Percentiles rank a stretch among this genome's conserved stretches.
Evolutionary conservation across 345 rosid species (phyloP).

Genomic region (Brassica carinata): DNA sequence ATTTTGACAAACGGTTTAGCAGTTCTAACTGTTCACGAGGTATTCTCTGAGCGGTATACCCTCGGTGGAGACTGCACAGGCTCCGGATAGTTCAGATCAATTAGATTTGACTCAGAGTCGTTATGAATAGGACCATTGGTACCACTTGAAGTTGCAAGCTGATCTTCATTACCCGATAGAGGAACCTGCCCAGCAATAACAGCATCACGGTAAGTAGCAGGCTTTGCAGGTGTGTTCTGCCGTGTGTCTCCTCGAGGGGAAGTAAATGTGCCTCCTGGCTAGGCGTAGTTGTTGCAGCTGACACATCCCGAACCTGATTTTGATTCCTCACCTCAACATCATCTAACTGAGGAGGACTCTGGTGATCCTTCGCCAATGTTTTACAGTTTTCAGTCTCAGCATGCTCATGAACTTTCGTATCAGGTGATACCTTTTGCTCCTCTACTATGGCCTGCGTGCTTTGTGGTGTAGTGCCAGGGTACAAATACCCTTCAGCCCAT

Average conservation of each 20-base stretch:
- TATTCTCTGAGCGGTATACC: slow-evolving; percentile 71
- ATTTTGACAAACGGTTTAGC: slow-evolving; percentile 70
- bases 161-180: slow-evolving; percentile 49
- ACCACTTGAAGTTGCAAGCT: slow-evolving; percentile 45
- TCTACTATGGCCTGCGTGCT: slow-evolving; percentile 40
- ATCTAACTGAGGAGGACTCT: slow-evolving; percentile 40
- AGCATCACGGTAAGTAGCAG: slow-evolving; percentile 48
- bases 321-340: slow-evolving; percentile 47
- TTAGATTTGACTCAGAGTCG: slow-evolving; percentile 54
- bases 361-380: slow-evolving; percentile 36
- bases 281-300: slow-evolving; percentile 39
- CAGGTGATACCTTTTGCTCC: slow-evolving; percentile 47
- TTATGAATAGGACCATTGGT: slow-evolving; percentile 42
- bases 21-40: slow-evolving; percentile 69
- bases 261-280: slow-evolving; percentile 41
- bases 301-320: slow-evolving; percentile 43
- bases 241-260: slow-evolving; percentile 38
- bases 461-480: slow-evolving; percentile 45
- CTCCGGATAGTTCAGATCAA: slow-evolving; percentile 57
- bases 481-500: slow-evolving; percentile 43
- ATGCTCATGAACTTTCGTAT: slow-evolving; percentile 43
- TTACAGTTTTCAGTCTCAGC: slow-evolving; percentile 41
- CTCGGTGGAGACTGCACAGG: slow-evolving; percentile 53
- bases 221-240: slow-evolving; percentile 38
- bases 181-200: slow-evolving; percentile 47